These are phyloP conservation scores for Fusarium poae DNA, from an alignment of 2,329 filamentous ascomycete species.

Conservation along the genomic window DNA sequence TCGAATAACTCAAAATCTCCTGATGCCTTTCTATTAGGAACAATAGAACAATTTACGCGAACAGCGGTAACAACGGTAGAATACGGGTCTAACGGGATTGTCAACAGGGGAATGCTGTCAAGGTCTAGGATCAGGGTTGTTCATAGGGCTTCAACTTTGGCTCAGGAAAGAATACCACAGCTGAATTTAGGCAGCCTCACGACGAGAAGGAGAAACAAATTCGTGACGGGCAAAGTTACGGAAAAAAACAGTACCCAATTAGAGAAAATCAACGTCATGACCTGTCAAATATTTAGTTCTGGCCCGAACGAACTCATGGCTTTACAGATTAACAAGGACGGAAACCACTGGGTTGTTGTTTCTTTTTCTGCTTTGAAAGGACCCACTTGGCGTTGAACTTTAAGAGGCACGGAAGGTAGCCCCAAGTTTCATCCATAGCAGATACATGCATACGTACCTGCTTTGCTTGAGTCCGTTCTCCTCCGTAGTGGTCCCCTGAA, in stretches of 20 bases:
- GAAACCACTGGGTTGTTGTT: constrained; percentile 24
- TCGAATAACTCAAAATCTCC: constrained; percentile 23
- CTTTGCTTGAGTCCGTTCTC: neutral
- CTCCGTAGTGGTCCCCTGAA: constrained; percentile 19
- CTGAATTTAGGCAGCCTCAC: neutral
- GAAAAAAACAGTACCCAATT: neutral
- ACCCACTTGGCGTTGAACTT: constrained; percentile 24
- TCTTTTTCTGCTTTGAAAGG: constrained; percentile 20
- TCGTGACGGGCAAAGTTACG: neutral
- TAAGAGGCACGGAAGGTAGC: constrained; percentile 8
- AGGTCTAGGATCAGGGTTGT: constrained; percentile 33
- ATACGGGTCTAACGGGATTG: constrained; percentile 20
- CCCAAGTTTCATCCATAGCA: constrained; percentile 35
- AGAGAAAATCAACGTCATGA: constrained; percentile 21
- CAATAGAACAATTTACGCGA: constrained; percentile 4
- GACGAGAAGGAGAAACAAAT: neutral
- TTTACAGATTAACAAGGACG: neutral
- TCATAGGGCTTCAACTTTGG: constrained; percentile 15
- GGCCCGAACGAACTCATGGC: constrained; percentile 12
- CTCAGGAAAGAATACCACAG: neutral
- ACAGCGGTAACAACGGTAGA: constrained; percentile 36
- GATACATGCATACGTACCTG: neutral
- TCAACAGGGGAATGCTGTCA: constrained; percentile 12
- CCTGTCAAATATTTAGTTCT: constrained; percentile 15
- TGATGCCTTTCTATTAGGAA: constrained; percentile 12